Conservation (phyloP, 208 protist genomes). For the Trypanosoma mega region DNA sequence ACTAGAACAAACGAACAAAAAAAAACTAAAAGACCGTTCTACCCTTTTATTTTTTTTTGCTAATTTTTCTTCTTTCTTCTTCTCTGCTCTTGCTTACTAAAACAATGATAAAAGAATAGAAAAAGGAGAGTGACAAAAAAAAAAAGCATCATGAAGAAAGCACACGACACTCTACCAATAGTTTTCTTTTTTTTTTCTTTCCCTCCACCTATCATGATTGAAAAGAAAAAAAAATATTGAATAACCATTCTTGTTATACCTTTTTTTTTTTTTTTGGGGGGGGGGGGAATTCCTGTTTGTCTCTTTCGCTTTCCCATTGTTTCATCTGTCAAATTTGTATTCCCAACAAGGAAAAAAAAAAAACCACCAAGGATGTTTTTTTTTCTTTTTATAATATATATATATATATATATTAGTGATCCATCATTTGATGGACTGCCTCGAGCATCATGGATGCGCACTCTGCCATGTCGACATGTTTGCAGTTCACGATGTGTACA, state of each 20-base stretch:
- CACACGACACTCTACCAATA: not conserved
- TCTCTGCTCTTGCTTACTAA: not conserved
- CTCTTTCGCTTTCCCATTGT: not conserved
- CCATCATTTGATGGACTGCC: conserved; percentile 32
- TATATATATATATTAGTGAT: not conserved
- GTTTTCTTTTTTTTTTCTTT: no score
- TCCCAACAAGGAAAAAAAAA: not conserved
- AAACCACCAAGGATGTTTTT: no score
- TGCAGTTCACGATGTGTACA: conserved; percentile 34
- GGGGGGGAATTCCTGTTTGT: not conserved
- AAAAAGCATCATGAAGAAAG: conserved; percentile 6
- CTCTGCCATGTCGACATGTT: conserved; percentile 35
- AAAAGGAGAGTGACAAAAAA: conserved; percentile 15
- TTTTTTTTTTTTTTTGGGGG: not conserved
- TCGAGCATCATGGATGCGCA: conserved; percentile 35
- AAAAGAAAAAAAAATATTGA: not conserved
- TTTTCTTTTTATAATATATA: no score
- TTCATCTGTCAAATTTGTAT: not conserved
- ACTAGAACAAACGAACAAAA: no score
- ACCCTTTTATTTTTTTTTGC: not conserved
- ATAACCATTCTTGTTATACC: no score
- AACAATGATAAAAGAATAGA: not conserved
- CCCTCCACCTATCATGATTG: no score
- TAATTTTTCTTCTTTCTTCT: conserved; percentile 2
- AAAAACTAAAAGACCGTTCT: no score